These are phyloP conservation scores for Malus sylvestris DNA, from an alignment of 306 rosid genomes.

Conservation along the genomic window DNA sequence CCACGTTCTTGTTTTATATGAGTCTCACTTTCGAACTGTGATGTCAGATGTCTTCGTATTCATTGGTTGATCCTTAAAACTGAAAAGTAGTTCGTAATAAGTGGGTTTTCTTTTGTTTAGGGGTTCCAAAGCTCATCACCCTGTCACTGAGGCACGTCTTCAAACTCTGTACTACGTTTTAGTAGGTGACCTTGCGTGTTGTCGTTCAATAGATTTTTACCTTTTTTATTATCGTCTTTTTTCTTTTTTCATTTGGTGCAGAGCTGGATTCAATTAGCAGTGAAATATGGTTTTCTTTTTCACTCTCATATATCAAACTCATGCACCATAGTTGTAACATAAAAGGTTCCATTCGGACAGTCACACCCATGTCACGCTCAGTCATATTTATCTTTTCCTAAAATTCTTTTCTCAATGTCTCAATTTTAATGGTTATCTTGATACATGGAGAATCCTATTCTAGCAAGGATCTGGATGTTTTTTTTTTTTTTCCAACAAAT, in stretches of 20 bases:
- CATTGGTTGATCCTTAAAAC: background rate
- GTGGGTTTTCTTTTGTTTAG: constrained; percentile 15
- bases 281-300: background rate
- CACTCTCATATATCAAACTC: background rate
- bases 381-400: background rate
- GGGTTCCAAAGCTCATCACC: constrained; percentile 18
- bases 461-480: background rate
- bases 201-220: background rate
- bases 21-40: too few relatives aligned
- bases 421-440: background rate
- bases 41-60: background rate
- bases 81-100: background rate
- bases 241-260: background rate
- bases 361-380: background rate
- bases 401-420: background rate
- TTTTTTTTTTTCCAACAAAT: background rate
- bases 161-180: background rate
- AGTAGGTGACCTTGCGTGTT: background rate
- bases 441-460: background rate
- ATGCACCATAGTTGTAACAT: background rate
- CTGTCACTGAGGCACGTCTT: background rate
- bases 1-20: background rate
- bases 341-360: background rate
- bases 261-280: constrained; percentile 6
- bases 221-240: too few relatives aligned